Evolutionary conservation across 306 rosid genomes (phyloP).

Genomic region (Rubus parviflorus): DNA sequence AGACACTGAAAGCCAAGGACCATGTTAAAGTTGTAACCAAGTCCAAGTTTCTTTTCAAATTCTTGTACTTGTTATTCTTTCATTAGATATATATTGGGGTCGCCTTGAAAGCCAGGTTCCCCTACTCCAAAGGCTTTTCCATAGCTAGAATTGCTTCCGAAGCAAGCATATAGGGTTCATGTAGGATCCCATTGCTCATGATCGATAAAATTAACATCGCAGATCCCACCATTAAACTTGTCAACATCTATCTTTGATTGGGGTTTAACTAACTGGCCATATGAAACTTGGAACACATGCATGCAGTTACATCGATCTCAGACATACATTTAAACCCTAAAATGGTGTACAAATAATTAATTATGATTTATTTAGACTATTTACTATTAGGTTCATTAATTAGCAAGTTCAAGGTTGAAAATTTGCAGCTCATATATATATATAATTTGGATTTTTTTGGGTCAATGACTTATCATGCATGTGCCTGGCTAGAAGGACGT

Average conservation of each 20-base stretch:
- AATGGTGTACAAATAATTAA: neutral
- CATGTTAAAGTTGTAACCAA: no score
- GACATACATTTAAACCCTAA: neutral
- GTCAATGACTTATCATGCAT: neutral
- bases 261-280: neutral
- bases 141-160: neutral
- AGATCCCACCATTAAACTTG: neutral
- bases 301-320: no score
- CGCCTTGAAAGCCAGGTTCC: constrained; percentile 17
- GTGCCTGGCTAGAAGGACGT: neutral
- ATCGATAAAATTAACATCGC: neutral
- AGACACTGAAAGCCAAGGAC: constrained; percentile 7
- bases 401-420: constrained; percentile 11
- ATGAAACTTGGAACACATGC: neutral
- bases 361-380: neutral
- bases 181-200: neutral
- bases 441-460: neutral
- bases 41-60: neutral
- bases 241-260: neutral
- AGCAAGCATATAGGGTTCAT: constrained; percentile 3
- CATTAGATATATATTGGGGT: neutral
- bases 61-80: neutral
- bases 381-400: neutral
- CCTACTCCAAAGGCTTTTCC: neutral
- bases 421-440: neutral